Conservation (phyloP, 345 rosid species). For the Bretschneidera sinensis region DNA sequence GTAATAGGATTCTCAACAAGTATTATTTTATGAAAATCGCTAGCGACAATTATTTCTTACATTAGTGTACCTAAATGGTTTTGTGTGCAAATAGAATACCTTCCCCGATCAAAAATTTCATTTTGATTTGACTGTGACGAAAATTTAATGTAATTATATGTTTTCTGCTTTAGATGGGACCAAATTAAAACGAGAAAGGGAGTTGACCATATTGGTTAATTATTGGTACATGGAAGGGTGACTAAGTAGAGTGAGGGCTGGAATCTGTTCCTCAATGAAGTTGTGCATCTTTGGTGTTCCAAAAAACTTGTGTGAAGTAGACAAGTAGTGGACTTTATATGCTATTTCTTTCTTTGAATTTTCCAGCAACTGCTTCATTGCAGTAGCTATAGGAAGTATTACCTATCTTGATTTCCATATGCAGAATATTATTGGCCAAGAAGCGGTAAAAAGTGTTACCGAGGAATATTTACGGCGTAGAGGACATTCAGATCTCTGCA, state of each 20-base stretch:
- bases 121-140: too few relatives aligned
- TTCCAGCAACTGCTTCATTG: background rate
- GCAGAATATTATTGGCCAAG: constrained; percentile 82
- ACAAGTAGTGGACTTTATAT: background rate
- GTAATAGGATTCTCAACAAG: too few relatives aligned
- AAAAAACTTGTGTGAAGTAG: background rate
- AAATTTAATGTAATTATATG: too few relatives aligned
- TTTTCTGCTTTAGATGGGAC: too few relatives aligned
- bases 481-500: constrained; percentile 46
- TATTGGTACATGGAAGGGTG: background rate
- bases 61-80: background rate
- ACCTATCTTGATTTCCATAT: constrained; percentile 6
- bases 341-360: background rate
- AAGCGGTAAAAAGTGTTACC: constrained; percentile 63
- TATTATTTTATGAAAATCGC: too few relatives aligned
- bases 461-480: constrained; percentile 69
- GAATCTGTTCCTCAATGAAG: background rate
- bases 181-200: background rate
- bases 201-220: background rate
- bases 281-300: background rate
- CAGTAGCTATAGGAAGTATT: background rate
- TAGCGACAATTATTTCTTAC: background rate
- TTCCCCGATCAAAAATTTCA: too few relatives aligned
- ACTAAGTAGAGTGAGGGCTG: background rate
- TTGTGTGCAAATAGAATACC: background rate